Evolutionary conservation across 2,329 filamentous ascomycete species (phyloP), one percentile per base, ranked within the genome.

Genomic region (Sporothrix protearum): DNA sequence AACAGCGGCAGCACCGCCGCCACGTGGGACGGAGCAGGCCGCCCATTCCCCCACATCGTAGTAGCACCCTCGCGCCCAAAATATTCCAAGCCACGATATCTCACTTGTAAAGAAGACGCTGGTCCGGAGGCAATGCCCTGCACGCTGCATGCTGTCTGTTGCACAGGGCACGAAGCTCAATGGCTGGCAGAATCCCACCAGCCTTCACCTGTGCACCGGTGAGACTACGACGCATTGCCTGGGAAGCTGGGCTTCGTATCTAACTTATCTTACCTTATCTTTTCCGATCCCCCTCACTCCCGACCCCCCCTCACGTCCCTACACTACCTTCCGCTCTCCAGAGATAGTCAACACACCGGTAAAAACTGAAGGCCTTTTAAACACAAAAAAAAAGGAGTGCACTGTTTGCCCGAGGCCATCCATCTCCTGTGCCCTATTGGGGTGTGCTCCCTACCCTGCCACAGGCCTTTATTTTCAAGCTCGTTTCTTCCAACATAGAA

Each of bases 181-280:
- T 16, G 12, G 42, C 42, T 4, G 42, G 14, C 14, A 47, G 42
- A 14, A 3, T 47, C 42, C 42, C 42, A 19, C 3, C 12, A 47
- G 4, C 14, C 42, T 16, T 47, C 14, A 47, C 42, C 42, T 42
- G 10, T 3, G 12, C 42, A 45, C 14, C 10, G 42, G 42, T 2
- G 42, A 45, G 3, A 45, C 12, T 3, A 12, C 42, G 42, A 16
- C 14, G 39, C 14, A 16, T 47, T 47, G 19, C 19, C 42, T 47
- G 4, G 14, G 4, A 14, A 19, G 14, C 42, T 14, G 39, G 3
- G 10, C 12, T 47, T 16, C 28, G 57, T 47, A 64, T 47, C 39
- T n/a, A 30, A 19, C 63, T 42, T 47, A 64, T 47, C 39, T n/a
- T 49, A 19, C 63, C 63, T 67, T 47, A 47, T 51, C 63, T 67